Conservation (phyloP, 2,329 filamentous ascomycete genomes). For the Trichoderma arundinaceum region DNA sequence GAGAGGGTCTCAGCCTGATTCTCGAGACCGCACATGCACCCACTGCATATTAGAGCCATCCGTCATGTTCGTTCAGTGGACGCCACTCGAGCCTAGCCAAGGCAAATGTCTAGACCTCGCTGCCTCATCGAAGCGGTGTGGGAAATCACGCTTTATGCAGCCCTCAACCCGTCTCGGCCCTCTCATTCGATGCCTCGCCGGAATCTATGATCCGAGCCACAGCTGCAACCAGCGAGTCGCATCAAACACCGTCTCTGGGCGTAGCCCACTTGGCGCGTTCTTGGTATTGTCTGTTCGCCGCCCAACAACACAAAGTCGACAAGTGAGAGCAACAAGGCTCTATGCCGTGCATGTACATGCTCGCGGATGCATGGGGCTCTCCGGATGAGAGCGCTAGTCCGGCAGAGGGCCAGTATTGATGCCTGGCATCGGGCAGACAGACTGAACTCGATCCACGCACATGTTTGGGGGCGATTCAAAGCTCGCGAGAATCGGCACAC, state of each 20-base stretch:
- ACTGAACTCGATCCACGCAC: neutral
- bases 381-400: too few relatives aligned
- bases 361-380: too few relatives aligned
- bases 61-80: too few relatives aligned
- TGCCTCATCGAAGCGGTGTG: neutral
- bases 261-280: conserved; percentile 8
- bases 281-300: neutral
- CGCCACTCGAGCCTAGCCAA: neutral
- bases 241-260: neutral
- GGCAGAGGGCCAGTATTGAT: too few relatives aligned
- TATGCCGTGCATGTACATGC: too few relatives aligned
- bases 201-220: too few relatives aligned
- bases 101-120: neutral
- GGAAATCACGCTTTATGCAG: neutral
- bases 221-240: too few relatives aligned
- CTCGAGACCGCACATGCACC: too few relatives aligned
- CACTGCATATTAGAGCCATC: too few relatives aligned
- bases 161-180: neutral
- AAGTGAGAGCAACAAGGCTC: too few relatives aligned
- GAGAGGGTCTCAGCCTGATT: conserved; percentile 4
- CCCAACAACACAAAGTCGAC: neutral
- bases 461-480: neutral
- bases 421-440: too few relatives aligned
- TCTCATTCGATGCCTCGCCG: too few relatives aligned
- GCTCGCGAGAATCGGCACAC: conserved; percentile 9